Evolutionary conservation across 2,329 filamentous ascomycete species (phyloP), one percentile per base, ranked within the genome.

Genomic region (Bipolaris sorokiniana): DNA sequence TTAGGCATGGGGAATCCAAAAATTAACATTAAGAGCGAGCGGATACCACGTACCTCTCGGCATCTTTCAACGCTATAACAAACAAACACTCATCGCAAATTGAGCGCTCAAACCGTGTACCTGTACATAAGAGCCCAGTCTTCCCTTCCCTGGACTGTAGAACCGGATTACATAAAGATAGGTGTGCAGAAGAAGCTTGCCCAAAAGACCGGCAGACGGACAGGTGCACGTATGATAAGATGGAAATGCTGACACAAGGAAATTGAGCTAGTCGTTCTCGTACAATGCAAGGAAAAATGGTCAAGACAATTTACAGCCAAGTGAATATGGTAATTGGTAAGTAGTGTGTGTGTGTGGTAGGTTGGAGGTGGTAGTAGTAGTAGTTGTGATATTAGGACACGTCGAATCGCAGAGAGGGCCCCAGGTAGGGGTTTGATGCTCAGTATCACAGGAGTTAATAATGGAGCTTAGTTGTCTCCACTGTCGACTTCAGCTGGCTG

Each of bases 401-500:
- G 45, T 48, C 20, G 46, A 38, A 22, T 48, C 46, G 46, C 20
- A 28, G 33, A 16, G 28, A 31, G 28, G 28, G 28, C 10, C 7
- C 10, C 7, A 31, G 28, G 28, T 31, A 31, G 9, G 9, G 38
- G 26, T 22, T 38, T 34, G 7, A 18, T 31, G 9, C 26, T 28
- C 10, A 18, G 7, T 6, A 34, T 36, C 7, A 7, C 11, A 23
- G 33, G 18, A 23, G 38, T 26, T 28, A 44, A 49, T 11, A 11
- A 28, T 5, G 37, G n/a, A 13, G 28, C 53, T 52, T 46, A 59
- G 23, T 48, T 51, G 20, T 56, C 55, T 41, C 61, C 53, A 44
- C 59, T 63, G 22, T 60, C 61, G n/a, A 56, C 46, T 7, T 71
- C 69, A 11, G 66, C 64, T 7, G 67, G 65, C 10, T 66, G 65